phyloP scores from a whole-genome alignment of 2,329 filamentous ascomycete genomes.

The Blastomyces emzantsi region DNA sequence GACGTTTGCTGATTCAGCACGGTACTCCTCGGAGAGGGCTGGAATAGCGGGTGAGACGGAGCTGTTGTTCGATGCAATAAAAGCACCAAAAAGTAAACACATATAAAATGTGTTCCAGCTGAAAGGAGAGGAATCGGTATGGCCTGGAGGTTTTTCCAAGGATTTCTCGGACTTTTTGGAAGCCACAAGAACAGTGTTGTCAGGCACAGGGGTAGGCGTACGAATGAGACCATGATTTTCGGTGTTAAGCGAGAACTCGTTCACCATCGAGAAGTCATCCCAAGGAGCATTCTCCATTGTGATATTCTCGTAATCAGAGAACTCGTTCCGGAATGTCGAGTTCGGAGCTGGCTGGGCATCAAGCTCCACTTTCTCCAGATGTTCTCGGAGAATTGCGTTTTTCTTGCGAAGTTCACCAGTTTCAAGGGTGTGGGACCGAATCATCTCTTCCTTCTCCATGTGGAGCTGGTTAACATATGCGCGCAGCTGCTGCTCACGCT shows the following conservation, averaged over 20 bases:
- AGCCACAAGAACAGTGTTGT: constrained; percentile 35
- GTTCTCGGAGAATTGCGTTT: constrained; percentile 68
- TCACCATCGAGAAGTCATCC: constrained; percentile 72
- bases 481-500: constrained; percentile 64
- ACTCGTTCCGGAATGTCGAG: constrained; percentile 57
- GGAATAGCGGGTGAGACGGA: constrained; percentile 52
- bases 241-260: constrained; percentile 44
- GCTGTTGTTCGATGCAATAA: constrained; percentile 79
- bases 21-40: constrained; percentile 39
- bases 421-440: constrained; percentile 80
- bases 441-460: constrained; percentile 85
- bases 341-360: constrained; percentile 34
- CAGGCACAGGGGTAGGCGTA: constrained; percentile 17
- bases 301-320: constrained; percentile 74
- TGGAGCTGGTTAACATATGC: constrained; percentile 67
- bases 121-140: constrained; percentile 59
- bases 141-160: constrained; percentile 33
- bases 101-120: constrained; percentile 67
- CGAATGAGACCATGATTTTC: constrained; percentile 28
- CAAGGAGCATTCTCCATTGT: constrained; percentile 67
- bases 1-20: constrained; percentile 40
- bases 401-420: constrained; percentile 88
- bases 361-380: constrained; percentile 42
- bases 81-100: constrained; percentile 93
- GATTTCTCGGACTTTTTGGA: constrained; percentile 29